Base-by-base conservation (phyloP, 179 eudicot genomes). In the Patellifolia procumbens region DNA sequence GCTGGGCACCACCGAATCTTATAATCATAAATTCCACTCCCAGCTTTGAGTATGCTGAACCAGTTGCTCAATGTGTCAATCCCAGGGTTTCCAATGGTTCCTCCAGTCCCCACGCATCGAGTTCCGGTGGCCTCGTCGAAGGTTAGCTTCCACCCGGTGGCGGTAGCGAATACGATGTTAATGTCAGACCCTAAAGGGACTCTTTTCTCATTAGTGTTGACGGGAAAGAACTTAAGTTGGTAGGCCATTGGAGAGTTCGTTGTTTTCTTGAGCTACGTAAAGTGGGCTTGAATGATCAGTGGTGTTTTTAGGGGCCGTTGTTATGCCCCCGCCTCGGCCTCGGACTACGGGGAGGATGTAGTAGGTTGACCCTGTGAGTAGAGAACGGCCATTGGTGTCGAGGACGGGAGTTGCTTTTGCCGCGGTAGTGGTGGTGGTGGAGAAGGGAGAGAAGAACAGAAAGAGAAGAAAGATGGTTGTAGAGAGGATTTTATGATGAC, bases 1-100 rank as follows among this genome's bases (percentile, higher is more conserved):
- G 1, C 7, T 3, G 87, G 89, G 68, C 85, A 86, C 60, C 48
- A 84, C 55, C 63, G 75, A 12, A 86, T 66, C 82, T 79, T 79
- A 55, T 86, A 83, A 55, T 77, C 78, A 19, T 48, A 64, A 31
- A 56, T 19, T 6, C 69, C 77, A 7, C 15, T 28, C 45, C 68
- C 83, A 45, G 53, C 75, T 49, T 76, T 79, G 46, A 70, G 67
- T 22, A 86, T 81, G 32, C 74, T 64, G n/a, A 86, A 86, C 88
- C 88, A 86, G 13, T 78, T 86, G 16, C 61, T 12, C 10, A 80
- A 9, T 0, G 87, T 86, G 6, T 53, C 74, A 12, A 20, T 1
- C 3, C 89, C 87, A 0, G 83, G 87, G 70, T 78, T 80, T 3
- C 87, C 89, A 7, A 65, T 58, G 3, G 34, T 60, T 5, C 89